Conservation (phyloP, 2,329 filamentous ascomycete species). For the Penicillium rolfsii region DNA sequence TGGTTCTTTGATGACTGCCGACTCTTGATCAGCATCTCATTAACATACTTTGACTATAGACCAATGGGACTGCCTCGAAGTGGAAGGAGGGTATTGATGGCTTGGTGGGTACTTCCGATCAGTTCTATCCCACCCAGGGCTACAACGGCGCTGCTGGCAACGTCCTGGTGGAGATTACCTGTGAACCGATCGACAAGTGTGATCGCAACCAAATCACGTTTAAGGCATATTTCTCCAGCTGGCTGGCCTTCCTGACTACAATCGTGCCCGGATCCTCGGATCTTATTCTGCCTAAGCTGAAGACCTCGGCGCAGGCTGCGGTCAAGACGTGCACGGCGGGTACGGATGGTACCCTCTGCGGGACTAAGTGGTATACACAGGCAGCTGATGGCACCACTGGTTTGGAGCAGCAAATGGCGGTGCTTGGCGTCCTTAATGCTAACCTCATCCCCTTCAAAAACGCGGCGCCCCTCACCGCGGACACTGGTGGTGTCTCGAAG, state of each 20-base stretch:
- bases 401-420: slow-evolving; percentile 49
- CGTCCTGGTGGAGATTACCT: slow-evolving; percentile 69
- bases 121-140: slow-evolving; percentile 56
- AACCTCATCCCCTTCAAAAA: slow-evolving; percentile 33
- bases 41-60: slow-evolving; percentile 33
- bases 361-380: slow-evolving; percentile 46
- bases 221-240: slow-evolving; percentile 72
- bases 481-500: slow-evolving; percentile 62
- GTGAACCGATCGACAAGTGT: slow-evolving; percentile 65
- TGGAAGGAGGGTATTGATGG: slow-evolving; percentile 64
- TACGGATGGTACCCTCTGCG: slow-evolving; percentile 61
- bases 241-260: slow-evolving; percentile 65
- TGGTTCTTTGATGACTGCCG: neutral
- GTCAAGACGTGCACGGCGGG: slow-evolving; percentile 65
- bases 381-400: slow-evolving; percentile 42
- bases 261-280: slow-evolving; percentile 62
- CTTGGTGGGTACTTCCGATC: slow-evolving; percentile 55
- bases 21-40: neutral
- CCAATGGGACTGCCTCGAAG: slow-evolving; percentile 43
- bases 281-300: slow-evolving; percentile 61
- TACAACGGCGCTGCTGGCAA: slow-evolving; percentile 44
- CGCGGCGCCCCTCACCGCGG: slow-evolving; percentile 47
- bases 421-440: slow-evolving; percentile 42
- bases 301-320: slow-evolving; percentile 62
- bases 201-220: slow-evolving; percentile 73